These are phyloP conservation scores for Pseudopyricularia javanii DNA, from an alignment of 2,329 filamentous ascomycete genomes.

Conservation along the genomic window DNA sequence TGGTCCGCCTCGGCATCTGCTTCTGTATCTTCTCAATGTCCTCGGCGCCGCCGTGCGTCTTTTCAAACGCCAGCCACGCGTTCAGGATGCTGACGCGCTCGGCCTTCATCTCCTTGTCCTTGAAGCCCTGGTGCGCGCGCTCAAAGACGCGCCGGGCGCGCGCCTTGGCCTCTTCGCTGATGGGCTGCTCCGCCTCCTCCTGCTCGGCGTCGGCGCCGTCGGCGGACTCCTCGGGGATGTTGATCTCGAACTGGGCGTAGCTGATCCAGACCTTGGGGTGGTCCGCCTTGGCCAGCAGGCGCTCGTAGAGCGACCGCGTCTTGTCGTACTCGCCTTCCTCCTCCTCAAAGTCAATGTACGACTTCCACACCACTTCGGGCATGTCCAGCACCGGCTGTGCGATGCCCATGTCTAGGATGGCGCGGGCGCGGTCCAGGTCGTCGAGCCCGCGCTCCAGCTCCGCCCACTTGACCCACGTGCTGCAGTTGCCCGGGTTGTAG, in stretches of 20 bases:
- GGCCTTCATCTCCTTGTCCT: conserved; percentile 81
- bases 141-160: conserved; percentile 76
- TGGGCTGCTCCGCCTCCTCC: conserved; percentile 45
- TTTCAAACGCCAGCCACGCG: conserved; percentile 87
- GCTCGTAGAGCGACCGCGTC: conserved; percentile 74
- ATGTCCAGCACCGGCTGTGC: conserved; percentile 78
- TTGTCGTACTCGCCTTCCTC: conserved; percentile 84
- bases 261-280: conserved; percentile 99
- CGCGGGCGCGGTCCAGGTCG: conserved; percentile 75
- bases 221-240: conserved; percentile 63
- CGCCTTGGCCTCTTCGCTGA: conserved; percentile 73
- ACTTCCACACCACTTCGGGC: conserved; percentile 95
- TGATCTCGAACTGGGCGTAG: conserved; percentile 97
- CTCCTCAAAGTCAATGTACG: conserved; percentile 97
- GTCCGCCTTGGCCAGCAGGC: conserved; percentile 85
- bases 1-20: conserved; percentile 87
- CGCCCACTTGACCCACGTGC: conserved; percentile 94
- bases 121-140: conserved; percentile 75
- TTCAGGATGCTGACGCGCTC: conserved; percentile 87
- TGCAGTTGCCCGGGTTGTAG: conserved; percentile 80
- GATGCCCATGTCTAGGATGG: conserved; percentile 86
- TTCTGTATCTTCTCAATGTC: conserved; percentile 76
- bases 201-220: conserved; percentile 36
- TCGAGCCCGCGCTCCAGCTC: conserved; percentile 86
- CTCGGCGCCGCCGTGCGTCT: conserved; percentile 61